A percentile compares a stretch with the other conserved stretches of the same genome.
Evolutionary conservation across 1,284 basidiomycete genomes (phyloP).

Genomic region (Farysia itapuensis): DNA sequence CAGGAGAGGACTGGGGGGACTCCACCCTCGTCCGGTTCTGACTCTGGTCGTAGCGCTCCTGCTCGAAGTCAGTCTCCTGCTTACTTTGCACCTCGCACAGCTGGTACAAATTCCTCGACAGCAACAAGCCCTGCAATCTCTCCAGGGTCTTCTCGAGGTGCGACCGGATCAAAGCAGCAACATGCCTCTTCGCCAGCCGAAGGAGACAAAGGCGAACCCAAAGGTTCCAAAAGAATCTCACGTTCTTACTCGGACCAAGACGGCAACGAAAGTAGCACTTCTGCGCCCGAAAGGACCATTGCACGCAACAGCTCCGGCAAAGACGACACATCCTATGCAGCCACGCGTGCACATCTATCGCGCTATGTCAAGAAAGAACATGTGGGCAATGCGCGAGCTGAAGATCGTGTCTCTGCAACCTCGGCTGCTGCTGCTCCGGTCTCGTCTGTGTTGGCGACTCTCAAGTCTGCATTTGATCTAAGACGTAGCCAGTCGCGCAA

Average conservation of each 20-base stretch:
- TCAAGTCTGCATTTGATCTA: slow-evolving; percentile 20
- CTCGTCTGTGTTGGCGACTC: slow-evolving; percentile 12
- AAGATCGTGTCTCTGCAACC: background rate
- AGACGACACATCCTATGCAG: slow-evolving; percentile 25
- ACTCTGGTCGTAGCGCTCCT: slow-evolving; percentile 2
- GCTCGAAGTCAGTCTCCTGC: slow-evolving; percentile 17
- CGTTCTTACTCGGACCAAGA: slow-evolving; percentile 19
- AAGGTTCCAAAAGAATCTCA: slow-evolving; percentile 1
- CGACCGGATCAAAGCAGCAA: slow-evolving; percentile 3
- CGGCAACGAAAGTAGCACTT: slow-evolving; percentile 30
- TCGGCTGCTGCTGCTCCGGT: too few relatives aligned
- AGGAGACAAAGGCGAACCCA: background rate
- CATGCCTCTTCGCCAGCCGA: too few relatives aligned
- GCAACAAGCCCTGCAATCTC: slow-evolving; percentile 24
- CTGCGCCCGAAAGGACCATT: slow-evolving; percentile 13
- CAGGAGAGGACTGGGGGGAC: too few relatives aligned
- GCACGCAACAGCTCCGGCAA: slow-evolving; percentile 1
- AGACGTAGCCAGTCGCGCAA: slow-evolving; percentile 20
- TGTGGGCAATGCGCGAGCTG: background rate
- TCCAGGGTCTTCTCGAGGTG: slow-evolving; percentile 14
- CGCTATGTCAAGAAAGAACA: slow-evolving; percentile 29
- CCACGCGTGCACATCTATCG: slow-evolving; percentile 28
- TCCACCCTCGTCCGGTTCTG: slow-evolving; percentile 19
- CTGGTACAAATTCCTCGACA: slow-evolving; percentile 18
- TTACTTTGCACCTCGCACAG: slow-evolving; percentile 29